Evolutionary conservation across 108 stramenopile species (phyloP).

Genomic region (Fragilaria crotonensis): DNA sequence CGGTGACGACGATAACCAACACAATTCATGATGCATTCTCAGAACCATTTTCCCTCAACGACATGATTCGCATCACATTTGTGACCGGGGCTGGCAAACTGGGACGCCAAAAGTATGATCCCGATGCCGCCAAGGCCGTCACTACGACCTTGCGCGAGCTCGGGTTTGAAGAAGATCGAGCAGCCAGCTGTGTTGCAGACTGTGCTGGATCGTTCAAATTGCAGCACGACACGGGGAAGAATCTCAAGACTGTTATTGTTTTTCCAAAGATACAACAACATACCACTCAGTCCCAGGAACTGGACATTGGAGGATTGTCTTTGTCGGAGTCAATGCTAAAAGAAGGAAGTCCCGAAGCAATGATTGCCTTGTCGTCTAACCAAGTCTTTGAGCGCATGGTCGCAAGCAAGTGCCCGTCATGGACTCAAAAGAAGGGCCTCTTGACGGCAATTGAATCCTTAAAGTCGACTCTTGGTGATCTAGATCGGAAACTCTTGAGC

Average conservation of each 20-base stretch:
- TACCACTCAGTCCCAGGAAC: too few species aligned
- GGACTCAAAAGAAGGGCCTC: slow-evolving; percentile 81
- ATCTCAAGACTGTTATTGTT: slow-evolving; percentile 89
- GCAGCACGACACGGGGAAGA: slow-evolving; percentile 96
- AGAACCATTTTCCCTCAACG: slow-evolving; percentile 44
- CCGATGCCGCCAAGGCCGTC: slow-evolving; percentile 69
- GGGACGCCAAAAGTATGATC: slow-evolving; percentile 84
- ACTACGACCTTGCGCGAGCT: slow-evolving; percentile 64
- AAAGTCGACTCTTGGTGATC: slow-evolving; percentile 29
- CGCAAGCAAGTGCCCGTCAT: slow-evolving; percentile 52
- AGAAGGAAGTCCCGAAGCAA: slow-evolving; percentile 56
- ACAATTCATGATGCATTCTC: slow-evolving; percentile 60
- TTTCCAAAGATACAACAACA: slow-evolving; percentile 83
- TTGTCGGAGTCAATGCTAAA: slow-evolving; percentile 32
- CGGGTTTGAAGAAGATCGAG: slow-evolving; percentile 87
- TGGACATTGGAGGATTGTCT: slow-evolving; percentile 11
- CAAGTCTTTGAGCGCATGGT: slow-evolving; percentile 57
- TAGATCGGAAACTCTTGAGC: slow-evolving; percentile 74
- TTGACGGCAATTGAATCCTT: slow-evolving; percentile 40
- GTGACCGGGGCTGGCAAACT: slow-evolving; percentile 84
- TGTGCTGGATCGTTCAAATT: slow-evolving; percentile 85
- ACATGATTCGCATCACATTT: slow-evolving; percentile 86
- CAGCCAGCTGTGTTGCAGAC: slow-evolving; percentile 72
- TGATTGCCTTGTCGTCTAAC: slow-evolving; percentile 57
- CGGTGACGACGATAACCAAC: slow-evolving; percentile 38